A percentile compares a stretch with the other conserved stretches of the same genome.
These are phyloP conservation scores for Zangia roseola DNA, from an alignment of 768 basidiomycete genomes.

Conservation along the genomic window DNA sequence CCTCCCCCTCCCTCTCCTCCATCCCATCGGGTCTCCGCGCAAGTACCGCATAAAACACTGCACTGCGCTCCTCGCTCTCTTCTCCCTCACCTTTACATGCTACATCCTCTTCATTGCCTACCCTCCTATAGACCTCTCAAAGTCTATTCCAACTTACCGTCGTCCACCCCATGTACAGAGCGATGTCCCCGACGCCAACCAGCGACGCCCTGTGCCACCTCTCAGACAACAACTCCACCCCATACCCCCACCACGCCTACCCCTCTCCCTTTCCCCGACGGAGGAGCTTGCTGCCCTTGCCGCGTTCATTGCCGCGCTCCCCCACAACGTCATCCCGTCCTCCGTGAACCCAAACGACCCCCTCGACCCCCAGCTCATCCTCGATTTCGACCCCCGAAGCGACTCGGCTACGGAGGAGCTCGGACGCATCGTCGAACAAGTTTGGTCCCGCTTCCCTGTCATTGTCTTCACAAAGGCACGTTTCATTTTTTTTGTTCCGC, in stretches of 20 bases:
- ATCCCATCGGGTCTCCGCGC: slow-evolving; percentile 12
- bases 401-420: slow-evolving; percentile 62
- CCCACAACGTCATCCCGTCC: slow-evolving; percentile 71
- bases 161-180: slow-evolving; percentile 2
- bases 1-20: slow-evolving; percentile 33
- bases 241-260: slow-evolving; percentile 26
- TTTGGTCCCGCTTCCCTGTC: slow-evolving; percentile 74
- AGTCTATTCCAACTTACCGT: slow-evolving; percentile 22
- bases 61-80: slow-evolving; percentile 53
- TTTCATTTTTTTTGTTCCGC: slow-evolving; percentile 9
- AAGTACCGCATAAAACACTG: slow-evolving; percentile 47
- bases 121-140: slow-evolving; percentile 39
- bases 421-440: slow-evolving; percentile 53
- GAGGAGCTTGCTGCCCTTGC: slow-evolving; percentile 77
- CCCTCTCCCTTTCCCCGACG: slow-evolving; percentile 46
- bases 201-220: slow-evolving; percentile 15
- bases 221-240: slow-evolving; percentile 14
- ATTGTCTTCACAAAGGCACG: slow-evolving; percentile 71
- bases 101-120: slow-evolving; percentile 56
- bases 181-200: slow-evolving; percentile 27
- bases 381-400: slow-evolving; percentile 80
- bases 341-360: slow-evolving; percentile 60
- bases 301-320: slow-evolving; percentile 69
- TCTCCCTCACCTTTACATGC: slow-evolving; percentile 48
- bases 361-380: slow-evolving; percentile 77